A percentile compares a stretch with the other conserved stretches of the same genome.
phyloP scores from a whole-genome alignment of 345 rosid genomes.

The Brassica carinata region DNA sequence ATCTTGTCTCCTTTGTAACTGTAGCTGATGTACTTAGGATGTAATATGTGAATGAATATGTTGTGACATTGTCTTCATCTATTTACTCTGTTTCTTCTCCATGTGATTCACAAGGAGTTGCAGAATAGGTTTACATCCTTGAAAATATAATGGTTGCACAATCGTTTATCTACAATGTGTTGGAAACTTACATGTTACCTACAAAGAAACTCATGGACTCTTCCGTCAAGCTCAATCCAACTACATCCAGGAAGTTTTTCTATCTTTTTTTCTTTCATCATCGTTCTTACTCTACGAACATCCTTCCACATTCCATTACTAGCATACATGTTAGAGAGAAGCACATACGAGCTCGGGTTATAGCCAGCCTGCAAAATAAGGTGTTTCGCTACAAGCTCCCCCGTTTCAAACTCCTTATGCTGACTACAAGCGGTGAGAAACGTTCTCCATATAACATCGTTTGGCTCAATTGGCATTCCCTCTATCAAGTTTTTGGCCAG shows the following conservation, averaged over 20 bases:
- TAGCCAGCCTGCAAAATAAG: constrained; percentile 43
- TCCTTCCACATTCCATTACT: constrained; percentile 56
- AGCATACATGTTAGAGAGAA: constrained; percentile 62
- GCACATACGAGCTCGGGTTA: constrained; percentile 50
- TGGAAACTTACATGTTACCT: constrained; percentile 32
- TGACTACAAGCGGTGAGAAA: constrained; percentile 56
- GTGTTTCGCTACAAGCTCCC: constrained; percentile 46
- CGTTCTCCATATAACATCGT: constrained; percentile 56
- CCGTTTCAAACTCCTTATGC: constrained; percentile 51
- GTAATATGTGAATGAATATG: constrained; percentile 20
- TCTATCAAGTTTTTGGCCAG: constrained; percentile 52
- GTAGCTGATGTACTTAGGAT: constrained; percentile 39
- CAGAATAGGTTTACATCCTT: neutral
- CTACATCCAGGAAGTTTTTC: constrained; percentile 62
- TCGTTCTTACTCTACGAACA: constrained; percentile 48
- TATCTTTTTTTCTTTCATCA: constrained; percentile 56
- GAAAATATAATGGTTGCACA: constrained; percentile 5
- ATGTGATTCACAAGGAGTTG: constrained; percentile 9
- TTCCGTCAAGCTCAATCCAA: constrained; percentile 59
- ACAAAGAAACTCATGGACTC: constrained; percentile 54
- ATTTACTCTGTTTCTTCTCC: constrained; percentile 2
- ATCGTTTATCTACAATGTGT: constrained; percentile 31
- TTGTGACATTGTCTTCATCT: constrained; percentile 22
- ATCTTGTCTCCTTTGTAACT: constrained; percentile 27
- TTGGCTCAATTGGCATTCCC: constrained; percentile 47